Percentiles rank a stretch among this genome's conserved stretches.
These are phyloP conservation scores for Monosporascus sp. DNA, from an alignment of 2,329 filamentous ascomycete genomes.

Conservation along the genomic window DNA sequence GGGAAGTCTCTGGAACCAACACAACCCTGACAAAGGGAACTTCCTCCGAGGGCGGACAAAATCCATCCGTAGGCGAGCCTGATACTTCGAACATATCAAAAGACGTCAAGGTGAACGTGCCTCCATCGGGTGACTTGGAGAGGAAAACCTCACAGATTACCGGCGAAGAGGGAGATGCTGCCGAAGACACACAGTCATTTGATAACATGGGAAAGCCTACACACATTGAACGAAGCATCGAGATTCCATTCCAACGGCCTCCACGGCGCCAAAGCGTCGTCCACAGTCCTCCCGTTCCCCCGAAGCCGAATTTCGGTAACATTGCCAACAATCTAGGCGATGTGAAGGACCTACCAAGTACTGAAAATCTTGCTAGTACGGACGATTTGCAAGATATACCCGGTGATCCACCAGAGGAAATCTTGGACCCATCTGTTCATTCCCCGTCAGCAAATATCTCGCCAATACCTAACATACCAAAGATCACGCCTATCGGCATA, in stretches of 20 bases:
- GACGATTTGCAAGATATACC: conserved; percentile 16
- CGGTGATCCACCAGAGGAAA: conserved; percentile 27
- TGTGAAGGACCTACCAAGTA: conserved; percentile 17
- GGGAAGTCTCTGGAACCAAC: conserved; percentile 1
- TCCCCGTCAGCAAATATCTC: conserved; percentile 33
- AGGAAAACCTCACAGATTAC: neutral
- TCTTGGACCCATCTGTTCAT: conserved; percentile 27
- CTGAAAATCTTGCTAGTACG: conserved; percentile 15
- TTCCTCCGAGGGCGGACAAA: neutral
- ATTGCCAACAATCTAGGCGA: conserved; percentile 14
- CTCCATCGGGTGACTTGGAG: neutral
- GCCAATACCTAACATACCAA: conserved; percentile 37
- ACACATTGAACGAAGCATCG: conserved; percentile 24
- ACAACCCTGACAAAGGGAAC: conserved; percentile 6
- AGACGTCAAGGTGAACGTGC: conserved; percentile 8
- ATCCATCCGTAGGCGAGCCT: conserved; percentile 11
- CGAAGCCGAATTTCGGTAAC: conserved; percentile 7
- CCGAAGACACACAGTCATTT: conserved; percentile 6
- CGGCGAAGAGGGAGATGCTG: neutral
- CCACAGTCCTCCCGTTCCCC: conserved; percentile 6
- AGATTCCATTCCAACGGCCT: conserved; percentile 25
- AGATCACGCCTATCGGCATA: conserved; percentile 34
- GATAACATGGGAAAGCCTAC: conserved; percentile 28
- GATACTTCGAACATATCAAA: conserved; percentile 14
- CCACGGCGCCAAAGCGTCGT: conserved; percentile 15